Evolutionary conservation across 768 basidiomycete genomes (phyloP), one percentile per base, ranked within the genome.

Genomic region (Fistulinella prunicolor): DNA sequence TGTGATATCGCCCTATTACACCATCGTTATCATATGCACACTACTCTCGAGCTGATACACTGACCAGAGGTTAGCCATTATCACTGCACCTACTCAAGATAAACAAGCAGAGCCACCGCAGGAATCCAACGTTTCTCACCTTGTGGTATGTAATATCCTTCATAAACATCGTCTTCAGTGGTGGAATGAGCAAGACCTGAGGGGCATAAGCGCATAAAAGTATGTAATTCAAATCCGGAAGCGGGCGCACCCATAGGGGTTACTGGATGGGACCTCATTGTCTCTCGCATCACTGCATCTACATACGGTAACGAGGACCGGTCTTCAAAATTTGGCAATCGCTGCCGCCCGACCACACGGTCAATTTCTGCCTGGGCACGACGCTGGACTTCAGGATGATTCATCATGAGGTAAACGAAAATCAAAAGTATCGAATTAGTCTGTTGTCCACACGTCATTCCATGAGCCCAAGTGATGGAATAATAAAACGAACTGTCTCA

Each of bases 1-100:
- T 69, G 72, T 2, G 70, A 64, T 44, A 77, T 68, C 1, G 69
- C 68, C 75, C 75, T 72, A 34, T 4, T 1, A 37, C 8, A 17
- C 6, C 2, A n/a, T 17, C 32, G 6, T 46, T 24, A 39, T 17
- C 9, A 6, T 34, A 7, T 16, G 5, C 10, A 2, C 10, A 24
- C n/a, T 4, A 10, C 23, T 14, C 1, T 6, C 22, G 4, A n/a
- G 19, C 0, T 17, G 13, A 19, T 5, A 0, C 4, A 3, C 49
- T 45, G 9, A 56, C 58, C 58, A 59, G 13, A 49, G 4, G 22
- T 59, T 59, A 3, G 46, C 20, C 1, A 59, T 4, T 16, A 60
- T 16, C 16, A 30, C 30, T 4, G 42, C 47, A n/a, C 54, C 58
- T 59, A 23, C 16, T 23, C 12, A 19, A 1, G 22, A 30, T 7